Evolutionary conservation across 768 basidiomycete genomes (phyloP), one percentile per base, ranked within the genome.

Genomic region (Leccinum broughii): DNA sequence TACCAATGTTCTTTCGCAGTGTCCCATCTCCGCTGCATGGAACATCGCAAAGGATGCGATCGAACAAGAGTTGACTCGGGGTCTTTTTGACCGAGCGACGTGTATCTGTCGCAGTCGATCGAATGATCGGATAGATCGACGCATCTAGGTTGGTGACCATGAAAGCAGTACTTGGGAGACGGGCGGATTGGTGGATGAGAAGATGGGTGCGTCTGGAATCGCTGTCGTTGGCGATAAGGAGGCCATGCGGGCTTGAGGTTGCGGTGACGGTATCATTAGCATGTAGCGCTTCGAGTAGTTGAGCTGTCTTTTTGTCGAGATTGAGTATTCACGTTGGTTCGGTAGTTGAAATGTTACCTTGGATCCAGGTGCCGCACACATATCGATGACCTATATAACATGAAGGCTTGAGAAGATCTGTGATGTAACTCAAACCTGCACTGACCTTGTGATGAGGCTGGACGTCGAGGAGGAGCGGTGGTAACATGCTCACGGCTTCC

Each of bases 401-500:
- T 52, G 57, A 20, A 41, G 58, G 39, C 1, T 24, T 24, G 30
- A 37, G n/a, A 56, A 57, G 44, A n/a, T n/a, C 39, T 20, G 50
- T 24, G 24, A 51, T 3, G 39, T 24, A 35, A 50, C 11, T 49
- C 35, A 55, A 52, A 8, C 44, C n/a, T 30, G 10, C 11, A 76
- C 81, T 54, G 69, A 87, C 90, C 67, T 78, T 80, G 72, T 98
- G 96, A 71, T 97, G 90, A 0, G 97, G 93, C 68, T 92, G 81
- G n/a, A 98, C 93, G 57, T 94, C 92, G 35, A 99, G 84, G 66
- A 98, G 87, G 2, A 99, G 83, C 1, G 97, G 96, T 6, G 97
- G 97, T n/a, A 99, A 79, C 97, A 99, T 99, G 72, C 93, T 96
- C 59, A 99, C 97, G 17, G 93, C 95, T 75, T 99, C 97, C 74